Conservation (phyloP, 106 monocot genomes). For the Phalaenopsis equestris region DNA sequence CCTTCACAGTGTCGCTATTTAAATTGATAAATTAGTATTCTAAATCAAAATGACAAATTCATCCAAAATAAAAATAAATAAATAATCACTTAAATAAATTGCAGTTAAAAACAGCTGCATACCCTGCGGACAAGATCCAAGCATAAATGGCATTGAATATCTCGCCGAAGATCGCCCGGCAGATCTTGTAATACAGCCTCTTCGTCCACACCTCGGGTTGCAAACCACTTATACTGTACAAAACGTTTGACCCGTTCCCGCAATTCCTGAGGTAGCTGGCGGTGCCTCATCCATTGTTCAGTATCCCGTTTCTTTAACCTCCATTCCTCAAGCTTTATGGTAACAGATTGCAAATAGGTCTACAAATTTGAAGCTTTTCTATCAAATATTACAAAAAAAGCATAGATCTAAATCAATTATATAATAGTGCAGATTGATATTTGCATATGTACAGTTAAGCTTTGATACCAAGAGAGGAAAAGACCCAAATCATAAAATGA, state of each 20-base stretch:
- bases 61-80: neutral
- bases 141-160: conserved; percentile 82
- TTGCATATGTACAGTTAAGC: neutral
- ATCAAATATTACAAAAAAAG: neutral
- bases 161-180: conserved; percentile 72
- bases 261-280: conserved; percentile 69
- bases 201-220: conserved; percentile 75
- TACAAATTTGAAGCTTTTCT: conserved; percentile 8
- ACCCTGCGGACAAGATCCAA: conserved; percentile 84
- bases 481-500: no score
- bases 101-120: conserved; percentile 2
- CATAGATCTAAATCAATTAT: neutral
- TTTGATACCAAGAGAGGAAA: no score
- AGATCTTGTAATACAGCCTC: conserved; percentile 51
- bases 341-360: conserved; percentile 84
- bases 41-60: neutral
- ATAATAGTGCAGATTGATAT: neutral
- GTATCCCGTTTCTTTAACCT: conserved; percentile 72
- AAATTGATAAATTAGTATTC: conserved; percentile 4
- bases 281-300: conserved; percentile 94
- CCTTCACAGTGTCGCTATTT: neutral
- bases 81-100: neutral
- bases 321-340: conserved; percentile 86
- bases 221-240: conserved; percentile 85
- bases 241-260: conserved; percentile 58